Evolutionary conservation across 805 yeast genomes (phyloP).

Genomic region (Metschnikowia gruessii): DNA sequence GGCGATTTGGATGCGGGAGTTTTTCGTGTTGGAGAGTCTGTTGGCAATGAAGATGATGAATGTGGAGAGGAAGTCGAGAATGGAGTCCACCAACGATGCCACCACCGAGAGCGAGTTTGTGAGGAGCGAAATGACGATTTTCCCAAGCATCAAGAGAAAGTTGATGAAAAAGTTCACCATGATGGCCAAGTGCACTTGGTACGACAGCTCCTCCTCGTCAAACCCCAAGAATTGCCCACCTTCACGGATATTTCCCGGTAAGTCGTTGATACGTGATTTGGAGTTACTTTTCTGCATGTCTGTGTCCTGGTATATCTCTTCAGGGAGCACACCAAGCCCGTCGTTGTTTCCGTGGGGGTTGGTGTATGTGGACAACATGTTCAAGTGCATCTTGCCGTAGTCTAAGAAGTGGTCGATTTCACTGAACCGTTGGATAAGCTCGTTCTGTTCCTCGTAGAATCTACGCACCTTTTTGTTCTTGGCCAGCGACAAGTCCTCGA

Average conservation of each 20-base stretch:
- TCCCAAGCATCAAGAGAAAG: conserved; percentile 56
- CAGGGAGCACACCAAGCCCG: conserved; percentile 18
- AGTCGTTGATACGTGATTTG: conserved; percentile 36
- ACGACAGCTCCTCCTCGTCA: conserved; percentile 40
- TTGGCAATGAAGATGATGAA: conserved; percentile 66
- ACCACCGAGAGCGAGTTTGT: conserved; percentile 72
- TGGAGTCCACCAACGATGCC: conserved; percentile 77
- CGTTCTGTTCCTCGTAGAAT: conserved; percentile 60
- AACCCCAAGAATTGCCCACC: conserved; percentile 54
- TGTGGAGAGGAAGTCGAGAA: conserved; percentile 71
- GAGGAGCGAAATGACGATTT: conserved; percentile 55
- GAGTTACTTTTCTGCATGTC: conserved; percentile 20
- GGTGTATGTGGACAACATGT: conserved; percentile 60
- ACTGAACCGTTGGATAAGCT: conserved; percentile 50
- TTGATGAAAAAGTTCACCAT: conserved; percentile 61
- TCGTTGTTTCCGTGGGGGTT: conserved; percentile 13
- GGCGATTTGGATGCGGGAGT: conserved; percentile 44
- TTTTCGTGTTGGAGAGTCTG: conserved; percentile 42
- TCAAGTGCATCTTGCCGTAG: conserved; percentile 59
- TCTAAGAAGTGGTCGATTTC: conserved; percentile 67
- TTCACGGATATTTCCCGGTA: conserved; percentile 60
- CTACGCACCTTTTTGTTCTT: conserved; percentile 29
- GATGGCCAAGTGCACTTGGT: conserved; percentile 57
- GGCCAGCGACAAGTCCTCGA: conserved; percentile 18
- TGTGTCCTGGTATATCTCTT: conserved; percentile 13